Evolutionary conservation across 2,329 filamentous ascomycete genomes (phyloP), one percentile per base, ranked within the genome.

Genomic region (Talaromyces marneffei): DNA sequence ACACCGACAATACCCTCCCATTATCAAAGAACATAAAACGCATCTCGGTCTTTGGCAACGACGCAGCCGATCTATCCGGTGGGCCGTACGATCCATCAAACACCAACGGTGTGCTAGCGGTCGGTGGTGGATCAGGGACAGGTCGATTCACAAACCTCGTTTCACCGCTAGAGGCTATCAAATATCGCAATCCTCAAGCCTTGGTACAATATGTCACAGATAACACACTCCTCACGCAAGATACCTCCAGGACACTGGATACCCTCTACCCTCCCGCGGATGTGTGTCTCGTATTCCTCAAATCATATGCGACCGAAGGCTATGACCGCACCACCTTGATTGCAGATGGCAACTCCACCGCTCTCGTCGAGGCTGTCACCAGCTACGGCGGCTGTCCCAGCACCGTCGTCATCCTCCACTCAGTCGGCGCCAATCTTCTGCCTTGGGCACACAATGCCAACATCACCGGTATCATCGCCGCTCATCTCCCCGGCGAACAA

Each of bases 401-500:
- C 20, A 90, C 87, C 0, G 80, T 89, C 16, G 85, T 91, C 0
- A 82, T 91, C 18, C 86, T 87, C 69, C 86, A 88, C 64, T 87
- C 86, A 0, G 87, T 86, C n/a, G 86, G 85, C 4, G 85, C 87
- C 0, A 82, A 89, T 16, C 81, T 82, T 1, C 86, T 90, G 86
- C 87, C 87, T 16, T 92, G 88, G 89, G 83, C 79, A 1, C 78
- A 84, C 64, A 74, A 80, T 23, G 44, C 23, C 4, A 74, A 79
- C 23, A 85, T 88, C 2, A 83, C 87, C 2, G 83, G 86, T 1
- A 85, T 91, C 31, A 69, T 92, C 0, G 88, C 91, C 70, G 83
- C 85, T 0, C 89, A 86, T 86, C 89, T 88, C 67, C 85, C 86
- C 70, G 86, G 87, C 1, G 85, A 89, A 70, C 86, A 90, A 74